Base-by-base conservation (phyloP, 2,329 filamentous ascomycete species). In the Colletotrichum sp. region DNA sequence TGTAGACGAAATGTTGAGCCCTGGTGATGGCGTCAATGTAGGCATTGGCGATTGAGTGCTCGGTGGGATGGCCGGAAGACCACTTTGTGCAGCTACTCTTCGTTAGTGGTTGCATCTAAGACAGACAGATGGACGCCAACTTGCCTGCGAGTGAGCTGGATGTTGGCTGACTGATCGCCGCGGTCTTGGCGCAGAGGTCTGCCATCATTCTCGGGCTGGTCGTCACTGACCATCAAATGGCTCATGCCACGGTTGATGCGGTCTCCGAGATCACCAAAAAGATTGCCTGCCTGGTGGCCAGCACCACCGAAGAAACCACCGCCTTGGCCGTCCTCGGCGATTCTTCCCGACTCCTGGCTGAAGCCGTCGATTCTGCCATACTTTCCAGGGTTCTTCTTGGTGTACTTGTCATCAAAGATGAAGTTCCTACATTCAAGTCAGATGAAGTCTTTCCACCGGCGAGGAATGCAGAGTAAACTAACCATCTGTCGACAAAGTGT, bases 401-500 rank as follows among this genome's bases (percentile, higher is more conserved):
- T 79, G 81, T 98, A 98, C 82, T 98, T 98, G 66, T 93, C 91
- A 70, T 92, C 88, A 76, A 91, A 98, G 76, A 98, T 96, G 81
- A 94, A 97, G 84, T 98, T 98, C 89, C 88, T 89, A n/a, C 11
- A 5, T 13, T 3, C 13, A 13, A 18, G 31, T 64, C 18, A 64
- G 36, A 51, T 13, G 21, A 51, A 21, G 43, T 51, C 6, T 51
- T 51, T n/a, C 43, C 9, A 27, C 38, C 31, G 15, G 21, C 4
- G 31, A 59, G 34, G 51, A 3, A 27, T 15, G 13, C 15, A n/a
- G 12, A 7, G 13, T 61, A 13, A 21, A 72, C 83, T 38, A 75
- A 89, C 95, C 96, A 98, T 78, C 95, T 88, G 80, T 98, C 93
- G 3, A 92, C 89, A 78, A 98, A 98, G 81, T 98, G 95, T 7